These are phyloP conservation scores for Alternaria tenuissima DNA, from an alignment of 2,329 filamentous ascomycete species.

Conservation along the genomic window DNA sequence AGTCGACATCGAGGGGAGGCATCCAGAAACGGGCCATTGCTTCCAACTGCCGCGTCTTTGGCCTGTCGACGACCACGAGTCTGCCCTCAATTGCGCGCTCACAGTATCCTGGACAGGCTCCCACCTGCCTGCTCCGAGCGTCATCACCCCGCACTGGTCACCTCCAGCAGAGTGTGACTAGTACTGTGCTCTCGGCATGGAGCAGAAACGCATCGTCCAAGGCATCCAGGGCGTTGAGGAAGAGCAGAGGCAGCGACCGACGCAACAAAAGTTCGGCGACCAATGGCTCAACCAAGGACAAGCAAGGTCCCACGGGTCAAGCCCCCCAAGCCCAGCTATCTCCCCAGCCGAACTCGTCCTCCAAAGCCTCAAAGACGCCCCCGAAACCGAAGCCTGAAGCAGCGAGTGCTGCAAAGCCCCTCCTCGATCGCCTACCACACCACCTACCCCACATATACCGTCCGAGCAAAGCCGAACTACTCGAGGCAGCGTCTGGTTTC, in stretches of 20 bases:
- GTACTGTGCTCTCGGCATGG: constrained; percentile 42
- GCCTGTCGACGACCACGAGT: constrained; percentile 6
- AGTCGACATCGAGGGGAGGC: constrained; percentile 11
- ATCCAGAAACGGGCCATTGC: constrained; percentile 21
- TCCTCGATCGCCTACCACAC: constrained; percentile 63
- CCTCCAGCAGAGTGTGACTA: constrained; percentile 32
- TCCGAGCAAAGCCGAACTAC: constrained; percentile 90
- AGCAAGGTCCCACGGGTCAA: constrained; percentile 20
- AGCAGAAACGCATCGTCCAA: constrained; percentile 39
- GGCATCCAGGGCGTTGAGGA: constrained; percentile 24
- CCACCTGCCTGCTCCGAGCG: constrained; percentile 20
- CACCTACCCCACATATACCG: constrained; percentile 76
- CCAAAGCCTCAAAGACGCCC: constrained; percentile 30
- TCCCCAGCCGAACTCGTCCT: constrained; percentile 40
- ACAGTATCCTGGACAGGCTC: constrained; percentile 21
- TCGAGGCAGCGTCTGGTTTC: constrained; percentile 91
- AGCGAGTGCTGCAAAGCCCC: constrained; percentile 47
- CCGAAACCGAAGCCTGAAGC: constrained; percentile 34
- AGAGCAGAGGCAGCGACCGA: constrained; percentile 25
- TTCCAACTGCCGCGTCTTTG: constrained; percentile 13
- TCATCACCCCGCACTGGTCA: constrained; percentile 9
- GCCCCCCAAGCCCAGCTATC: constrained; percentile 44
- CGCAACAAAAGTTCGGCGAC: constrained; percentile 52
- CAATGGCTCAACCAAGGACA: constrained; percentile 34
- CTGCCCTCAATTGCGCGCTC: constrained; percentile 13